Conservation (phyloP, 495 filamentous ascomycete species). For the Clavariopsis aquatica region DNA sequence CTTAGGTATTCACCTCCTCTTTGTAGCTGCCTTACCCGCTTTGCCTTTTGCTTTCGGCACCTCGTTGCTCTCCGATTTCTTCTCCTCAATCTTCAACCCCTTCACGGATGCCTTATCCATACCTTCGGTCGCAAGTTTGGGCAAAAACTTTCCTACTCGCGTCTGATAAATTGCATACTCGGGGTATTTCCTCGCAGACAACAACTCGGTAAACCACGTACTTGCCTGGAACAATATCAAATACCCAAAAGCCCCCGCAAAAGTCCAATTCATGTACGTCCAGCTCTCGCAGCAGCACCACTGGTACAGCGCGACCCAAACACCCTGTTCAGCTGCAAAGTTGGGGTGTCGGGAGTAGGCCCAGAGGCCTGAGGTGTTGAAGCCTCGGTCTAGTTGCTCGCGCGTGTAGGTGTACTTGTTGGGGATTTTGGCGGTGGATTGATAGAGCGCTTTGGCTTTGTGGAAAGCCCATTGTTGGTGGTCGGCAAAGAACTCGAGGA, state of each 20-base stretch:
- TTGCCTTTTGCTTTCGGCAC: background rate
- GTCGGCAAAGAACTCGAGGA: slow-evolving; percentile 80
- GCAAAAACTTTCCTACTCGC: slow-evolving; percentile 78
- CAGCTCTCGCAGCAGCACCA: slow-evolving; percentile 78
- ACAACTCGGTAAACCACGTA: slow-evolving; percentile 80
- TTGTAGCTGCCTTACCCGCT: background rate
- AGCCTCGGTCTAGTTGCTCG: slow-evolving; percentile 88
- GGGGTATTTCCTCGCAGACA: slow-evolving; percentile 78
- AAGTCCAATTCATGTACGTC: slow-evolving; percentile 74
- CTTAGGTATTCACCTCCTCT: slow-evolving; percentile 1
- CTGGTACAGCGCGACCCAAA: slow-evolving; percentile 85
- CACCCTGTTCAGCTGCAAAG: slow-evolving; percentile 86
- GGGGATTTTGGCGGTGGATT: slow-evolving; percentile 68
- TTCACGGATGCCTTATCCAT: slow-evolving; percentile 25
- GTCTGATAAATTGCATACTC: slow-evolving; percentile 86
- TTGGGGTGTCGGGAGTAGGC: slow-evolving; percentile 88
- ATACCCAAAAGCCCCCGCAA: slow-evolving; percentile 67
- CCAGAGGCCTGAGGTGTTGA: slow-evolving; percentile 83
- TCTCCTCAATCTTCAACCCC: slow-evolving; percentile 26
- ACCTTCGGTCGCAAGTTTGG: slow-evolving; percentile 46
- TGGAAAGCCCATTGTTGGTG: slow-evolving; percentile 95
- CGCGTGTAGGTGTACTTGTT: slow-evolving; percentile 53
- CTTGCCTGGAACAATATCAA: slow-evolving; percentile 84
- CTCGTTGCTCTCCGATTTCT: slow-evolving; percentile 5
- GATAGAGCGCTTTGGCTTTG: slow-evolving; percentile 73